A percentile compares a stretch with the other conserved stretches of the same genome.
Conservation (phyloP, 352 stramenopile species). For the Sclerospora graminicola region DNA sequence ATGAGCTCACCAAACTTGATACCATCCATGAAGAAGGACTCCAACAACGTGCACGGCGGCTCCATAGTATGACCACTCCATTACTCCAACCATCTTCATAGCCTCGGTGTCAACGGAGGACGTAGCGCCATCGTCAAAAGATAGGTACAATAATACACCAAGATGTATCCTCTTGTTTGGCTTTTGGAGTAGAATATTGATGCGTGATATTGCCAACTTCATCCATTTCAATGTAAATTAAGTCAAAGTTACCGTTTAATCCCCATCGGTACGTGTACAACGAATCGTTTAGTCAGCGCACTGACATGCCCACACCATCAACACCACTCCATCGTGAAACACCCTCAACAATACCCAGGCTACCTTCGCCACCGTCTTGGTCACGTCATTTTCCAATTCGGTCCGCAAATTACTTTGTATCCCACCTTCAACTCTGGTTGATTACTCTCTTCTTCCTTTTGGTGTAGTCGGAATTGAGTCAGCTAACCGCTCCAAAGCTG, state of each 20-base stretch:
- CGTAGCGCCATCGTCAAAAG: constrained; percentile 5
- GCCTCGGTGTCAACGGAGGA: not conserved
- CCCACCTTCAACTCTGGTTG: constrained; percentile 63
- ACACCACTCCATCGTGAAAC: constrained; percentile 23
- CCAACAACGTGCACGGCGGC: constrained; percentile 60
- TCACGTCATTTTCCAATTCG: too few species aligned
- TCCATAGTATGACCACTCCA: constrained; percentile 81
- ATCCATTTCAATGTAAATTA: constrained; percentile 77
- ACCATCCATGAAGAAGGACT: constrained; percentile 97
- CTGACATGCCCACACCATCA: constrained; percentile 84
- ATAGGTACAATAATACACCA: too few species aligned
- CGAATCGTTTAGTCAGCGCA: constrained; percentile 83
- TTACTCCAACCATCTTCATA: constrained; percentile 41
- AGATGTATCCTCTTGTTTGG: constrained; percentile 22
- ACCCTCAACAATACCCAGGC: constrained; percentile 72
- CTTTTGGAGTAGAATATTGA: constrained; percentile 57
- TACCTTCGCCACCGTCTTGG: constrained; percentile 79
- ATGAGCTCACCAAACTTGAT: constrained; percentile 99
- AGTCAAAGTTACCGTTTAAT: constrained; percentile 77
- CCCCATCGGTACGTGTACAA: constrained; percentile 86
- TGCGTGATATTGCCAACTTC: constrained; percentile 58
- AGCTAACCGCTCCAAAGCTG: constrained; percentile 69
- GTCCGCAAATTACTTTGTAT: constrained; percentile 82
- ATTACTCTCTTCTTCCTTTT: constrained; percentile 32
- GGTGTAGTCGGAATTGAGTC: constrained; percentile 51